phyloP scores from a whole-genome alignment of 129 eudicot species.

The Arctium lappa region DNA sequence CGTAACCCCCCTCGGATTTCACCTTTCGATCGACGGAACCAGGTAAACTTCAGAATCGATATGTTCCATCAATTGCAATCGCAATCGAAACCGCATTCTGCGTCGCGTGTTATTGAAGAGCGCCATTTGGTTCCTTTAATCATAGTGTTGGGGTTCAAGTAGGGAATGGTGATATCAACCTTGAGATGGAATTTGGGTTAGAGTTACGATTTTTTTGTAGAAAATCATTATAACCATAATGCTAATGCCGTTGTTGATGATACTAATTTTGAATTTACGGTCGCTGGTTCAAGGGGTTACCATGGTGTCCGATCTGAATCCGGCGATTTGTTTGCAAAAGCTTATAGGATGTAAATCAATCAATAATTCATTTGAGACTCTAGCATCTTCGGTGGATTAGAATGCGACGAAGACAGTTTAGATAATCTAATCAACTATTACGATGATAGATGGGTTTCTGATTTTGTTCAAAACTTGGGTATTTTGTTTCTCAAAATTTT shows the following conservation, averaged over 20 bases:
- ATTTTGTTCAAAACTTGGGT: no score
- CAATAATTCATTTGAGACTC: no score
- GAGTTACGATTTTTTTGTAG: constrained; percentile 23
- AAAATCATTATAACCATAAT: constrained; percentile 2
- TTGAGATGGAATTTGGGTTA: constrained; percentile 39
- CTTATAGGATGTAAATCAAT: no score
- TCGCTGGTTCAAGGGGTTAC: constrained; percentile 23
- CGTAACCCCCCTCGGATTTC: constrained; percentile 12
- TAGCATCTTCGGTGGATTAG: no score
- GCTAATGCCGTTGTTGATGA: neutral
- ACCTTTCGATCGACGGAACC: constrained; percentile 34
- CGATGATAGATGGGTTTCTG: no score
- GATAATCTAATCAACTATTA: no score
- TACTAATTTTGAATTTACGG: constrained; percentile 24
- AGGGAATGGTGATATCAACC: constrained; percentile 22
- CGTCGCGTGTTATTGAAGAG: neutral
- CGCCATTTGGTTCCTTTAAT: neutral
- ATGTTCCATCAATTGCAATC: constrained; percentile 37
- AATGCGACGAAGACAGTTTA: no score
- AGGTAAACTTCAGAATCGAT: constrained; percentile 41
- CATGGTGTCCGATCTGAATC: constrained; percentile 17
- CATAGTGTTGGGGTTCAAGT: constrained; percentile 23
- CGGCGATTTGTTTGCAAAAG: no score
- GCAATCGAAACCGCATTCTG: neutral
- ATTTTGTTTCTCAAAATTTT: no score